Conservation (phyloP, 805 yeast genomes). For the Lipomyces mesembrius region DNA sequence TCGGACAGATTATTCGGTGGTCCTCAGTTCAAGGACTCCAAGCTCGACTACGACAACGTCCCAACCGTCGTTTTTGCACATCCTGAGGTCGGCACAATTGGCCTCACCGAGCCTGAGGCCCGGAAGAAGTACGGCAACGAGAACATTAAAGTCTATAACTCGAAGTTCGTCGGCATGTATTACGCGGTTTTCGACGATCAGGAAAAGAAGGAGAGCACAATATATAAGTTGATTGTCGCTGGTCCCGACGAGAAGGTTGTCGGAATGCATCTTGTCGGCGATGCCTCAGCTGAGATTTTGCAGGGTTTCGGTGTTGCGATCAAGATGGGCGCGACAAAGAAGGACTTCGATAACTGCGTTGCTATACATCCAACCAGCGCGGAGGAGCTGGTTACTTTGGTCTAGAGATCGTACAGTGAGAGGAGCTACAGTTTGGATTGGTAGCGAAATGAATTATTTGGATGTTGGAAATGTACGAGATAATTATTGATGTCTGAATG, state of each 20-base stretch:
- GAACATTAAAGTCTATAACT: conserved; percentile 76
- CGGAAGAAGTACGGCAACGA: conserved; percentile 76
- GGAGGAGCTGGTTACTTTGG: conserved; percentile 92
- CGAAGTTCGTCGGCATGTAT: conserved; percentile 89
- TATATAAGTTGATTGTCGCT: conserved; percentile 77
- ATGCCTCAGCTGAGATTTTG: conserved; percentile 83
- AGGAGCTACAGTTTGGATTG: background rate
- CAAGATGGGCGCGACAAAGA: conserved; percentile 98
- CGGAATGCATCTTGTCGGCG: conserved; percentile 94
- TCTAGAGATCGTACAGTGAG: conserved; percentile 39
- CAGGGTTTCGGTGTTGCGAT: conserved; percentile 99
- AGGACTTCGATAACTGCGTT: conserved; percentile 91
- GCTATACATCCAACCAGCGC: conserved; percentile 99
- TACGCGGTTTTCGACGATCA: conserved; percentile 77
- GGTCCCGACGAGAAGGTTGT: conserved; percentile 91
- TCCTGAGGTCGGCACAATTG: conserved; percentile 96
- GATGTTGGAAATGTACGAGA: background rate
- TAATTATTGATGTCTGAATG: background rate
- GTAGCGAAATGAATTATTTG: background rate
- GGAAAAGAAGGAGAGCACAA: conserved; percentile 78
- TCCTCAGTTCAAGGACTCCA: conserved; percentile 65
- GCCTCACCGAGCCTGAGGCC: conserved; percentile 81
- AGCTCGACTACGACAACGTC: conserved; percentile 82
- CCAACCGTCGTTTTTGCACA: conserved; percentile 98
- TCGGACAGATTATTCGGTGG: conserved; percentile 92